Evolutionary conservation across 192 early-diverging fungal genomes (phyloP).

Genomic region (Coemansia erecta): DNA sequence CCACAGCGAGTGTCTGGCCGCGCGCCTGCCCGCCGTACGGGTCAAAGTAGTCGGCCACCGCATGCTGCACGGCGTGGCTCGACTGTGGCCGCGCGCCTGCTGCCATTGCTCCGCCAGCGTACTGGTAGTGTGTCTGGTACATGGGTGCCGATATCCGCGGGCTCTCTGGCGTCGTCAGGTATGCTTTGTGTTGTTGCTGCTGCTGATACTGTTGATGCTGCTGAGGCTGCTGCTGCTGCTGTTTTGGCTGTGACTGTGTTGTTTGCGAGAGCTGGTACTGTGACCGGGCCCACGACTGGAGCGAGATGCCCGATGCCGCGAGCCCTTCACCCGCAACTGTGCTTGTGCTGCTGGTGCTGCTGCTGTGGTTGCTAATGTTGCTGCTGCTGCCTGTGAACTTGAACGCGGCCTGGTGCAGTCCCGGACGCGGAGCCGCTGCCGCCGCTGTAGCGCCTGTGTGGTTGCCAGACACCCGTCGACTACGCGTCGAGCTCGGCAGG

Average conservation of each 20-base stretch:
- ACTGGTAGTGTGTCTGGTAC: slow-evolving; percentile 44
- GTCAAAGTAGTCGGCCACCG: slow-evolving; percentile 50
- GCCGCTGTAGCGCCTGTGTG: slow-evolving; percentile 2
- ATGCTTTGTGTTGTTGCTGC: background rate
- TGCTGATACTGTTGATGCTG: slow-evolving; percentile 1
- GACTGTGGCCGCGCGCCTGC: slow-evolving; percentile 18
- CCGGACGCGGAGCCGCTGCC: slow-evolving; percentile 16
- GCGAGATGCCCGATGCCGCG: slow-evolving; percentile 18
- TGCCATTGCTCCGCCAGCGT: slow-evolving; percentile 3
- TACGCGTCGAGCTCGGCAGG: slow-evolving; percentile 48
- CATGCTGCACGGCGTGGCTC: slow-evolving; percentile 14
- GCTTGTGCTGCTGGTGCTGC: slow-evolving; percentile 1
- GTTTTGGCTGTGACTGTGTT: slow-evolving; percentile 7
- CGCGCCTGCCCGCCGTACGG: slow-evolving; percentile 30
- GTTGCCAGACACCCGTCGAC: slow-evolving; percentile 39
- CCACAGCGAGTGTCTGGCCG: slow-evolving; percentile 30
- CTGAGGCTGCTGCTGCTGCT: slow-evolving; percentile 10
- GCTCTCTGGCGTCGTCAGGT: slow-evolving; percentile 6
- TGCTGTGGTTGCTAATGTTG: slow-evolving; percentile 3
- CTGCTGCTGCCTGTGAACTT: slow-evolving; percentile 12
- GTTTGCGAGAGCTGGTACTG: slow-evolving; percentile 34
- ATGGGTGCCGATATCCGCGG: slow-evolving; percentile 9
- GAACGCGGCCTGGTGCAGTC: slow-evolving; percentile 32
- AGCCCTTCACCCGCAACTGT: background rate
- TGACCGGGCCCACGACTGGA: slow-evolving; percentile 48